phyloP scores from a whole-genome alignment of 2,329 filamentous ascomycete species.

The Trichoderma citrinoviride region DNA sequence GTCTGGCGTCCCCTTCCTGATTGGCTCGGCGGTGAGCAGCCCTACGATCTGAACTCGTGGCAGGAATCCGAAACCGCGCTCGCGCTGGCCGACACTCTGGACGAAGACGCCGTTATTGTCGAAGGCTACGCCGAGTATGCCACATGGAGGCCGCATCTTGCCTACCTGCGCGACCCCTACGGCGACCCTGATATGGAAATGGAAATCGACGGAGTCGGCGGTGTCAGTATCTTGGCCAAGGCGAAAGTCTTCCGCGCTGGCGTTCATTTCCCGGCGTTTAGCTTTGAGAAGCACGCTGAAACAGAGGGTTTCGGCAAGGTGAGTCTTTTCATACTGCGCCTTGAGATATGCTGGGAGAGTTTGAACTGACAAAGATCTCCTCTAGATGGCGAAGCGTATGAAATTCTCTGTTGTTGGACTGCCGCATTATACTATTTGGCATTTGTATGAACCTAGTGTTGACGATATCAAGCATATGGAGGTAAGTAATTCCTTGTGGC shows the following conservation, averaged over 20 bases:
- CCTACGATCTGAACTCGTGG: conserved; percentile 98
- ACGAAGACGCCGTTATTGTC: conserved; percentile 97
- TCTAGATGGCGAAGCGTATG: conserved; percentile 95
- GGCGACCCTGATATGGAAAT: conserved; percentile 99
- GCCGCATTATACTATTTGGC: conserved; percentile 98
- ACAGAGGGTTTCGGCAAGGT: conserved; percentile 99
- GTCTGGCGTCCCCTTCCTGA: conserved; percentile 98
- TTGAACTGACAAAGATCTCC: background rate
- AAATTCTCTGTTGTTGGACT: conserved; percentile 90
- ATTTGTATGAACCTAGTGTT: conserved; percentile 98
- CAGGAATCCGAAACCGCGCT: conserved; percentile 97
- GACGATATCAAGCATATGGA: conserved; percentile 98
- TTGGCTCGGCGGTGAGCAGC: conserved; percentile 97
- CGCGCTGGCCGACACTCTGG: conserved; percentile 86
- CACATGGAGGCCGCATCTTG: conserved; percentile 95
- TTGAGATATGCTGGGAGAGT: too few species aligned
- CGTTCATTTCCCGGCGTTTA: conserved; percentile 97
- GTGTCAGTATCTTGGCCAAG: conserved; percentile 95
- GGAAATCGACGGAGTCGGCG: conserved; percentile 97
- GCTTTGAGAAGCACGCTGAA: conserved; percentile 97
- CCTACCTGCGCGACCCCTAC: conserved; percentile 93
- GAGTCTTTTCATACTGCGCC: conserved; percentile 28
- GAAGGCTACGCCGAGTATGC: conserved; percentile 99
- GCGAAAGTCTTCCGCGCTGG: conserved; percentile 92
- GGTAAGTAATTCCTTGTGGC: conserved; percentile 43